These are phyloP conservation scores for Phaffia tasmanica DNA, from an alignment of 768 basidiomycete genomes.

Conservation along the genomic window DNA sequence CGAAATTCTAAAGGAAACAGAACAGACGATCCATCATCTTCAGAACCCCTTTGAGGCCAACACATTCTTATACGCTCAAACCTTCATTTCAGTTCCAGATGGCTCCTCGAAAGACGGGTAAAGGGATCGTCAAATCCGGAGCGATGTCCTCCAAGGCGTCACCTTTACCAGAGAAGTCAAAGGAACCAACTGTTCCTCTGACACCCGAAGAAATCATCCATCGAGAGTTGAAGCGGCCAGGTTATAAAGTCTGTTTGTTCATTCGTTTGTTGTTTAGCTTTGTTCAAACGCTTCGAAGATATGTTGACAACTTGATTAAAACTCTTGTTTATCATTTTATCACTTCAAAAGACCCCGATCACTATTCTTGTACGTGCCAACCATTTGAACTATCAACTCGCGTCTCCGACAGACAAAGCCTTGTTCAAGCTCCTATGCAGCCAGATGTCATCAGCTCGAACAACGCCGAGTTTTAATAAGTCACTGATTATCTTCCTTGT, in stretches of 20 bases:
- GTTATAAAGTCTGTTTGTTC: constrained; percentile 14
- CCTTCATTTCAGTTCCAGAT: not conserved
- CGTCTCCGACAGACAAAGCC: not conserved
- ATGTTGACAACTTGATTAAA: not conserved
- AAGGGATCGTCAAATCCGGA: constrained; percentile 22
- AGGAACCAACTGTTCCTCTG: constrained; percentile 16
- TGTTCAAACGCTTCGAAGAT: not conserved
- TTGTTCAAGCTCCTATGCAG: not conserved
- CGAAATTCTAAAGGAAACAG: no score
- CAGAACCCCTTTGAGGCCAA: no score
- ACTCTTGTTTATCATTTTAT: not conserved
- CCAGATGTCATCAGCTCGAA: no score
- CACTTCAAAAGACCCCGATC: constrained; percentile 8
- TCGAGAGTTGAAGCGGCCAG: constrained; percentile 17
- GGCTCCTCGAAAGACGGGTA: constrained; percentile 22
- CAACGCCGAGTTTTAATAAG: not conserved
- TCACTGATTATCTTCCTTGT: not conserved
- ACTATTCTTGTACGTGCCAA: constrained; percentile 16
- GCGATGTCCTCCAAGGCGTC: constrained; percentile 25
- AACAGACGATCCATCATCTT: no score
- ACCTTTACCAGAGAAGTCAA: constrained; percentile 20
- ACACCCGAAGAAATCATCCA: constrained; percentile 25
- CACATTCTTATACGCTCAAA: no score
- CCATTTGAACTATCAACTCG: not conserved
- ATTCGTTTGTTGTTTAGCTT: not conserved